Evolutionary conservation across 2,329 filamentous ascomycete species (phyloP).

Genomic region (Zymoseptoria ardabiliae): DNA sequence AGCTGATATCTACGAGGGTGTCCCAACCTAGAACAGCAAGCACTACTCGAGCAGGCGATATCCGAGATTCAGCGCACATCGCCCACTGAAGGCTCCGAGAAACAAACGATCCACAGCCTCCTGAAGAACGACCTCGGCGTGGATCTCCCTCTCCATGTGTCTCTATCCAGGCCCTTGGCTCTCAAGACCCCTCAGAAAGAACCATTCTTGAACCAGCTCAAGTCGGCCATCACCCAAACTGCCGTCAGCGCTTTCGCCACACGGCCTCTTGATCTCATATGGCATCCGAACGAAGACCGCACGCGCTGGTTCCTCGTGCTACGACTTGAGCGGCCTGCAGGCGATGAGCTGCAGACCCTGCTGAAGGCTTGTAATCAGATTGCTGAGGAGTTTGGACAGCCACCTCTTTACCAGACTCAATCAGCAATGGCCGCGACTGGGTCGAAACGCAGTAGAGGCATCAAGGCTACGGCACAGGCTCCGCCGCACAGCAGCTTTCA

Average conservation of each 20-base stretch:
- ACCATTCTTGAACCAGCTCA: slow-evolving; percentile 54
- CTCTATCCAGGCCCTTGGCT: slow-evolving; percentile 73
- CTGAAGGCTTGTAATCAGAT: slow-evolving; percentile 60
- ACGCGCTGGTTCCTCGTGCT: slow-evolving; percentile 81
- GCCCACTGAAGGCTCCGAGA: not conserved
- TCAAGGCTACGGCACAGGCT: slow-evolving; percentile 40
- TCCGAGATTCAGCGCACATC: slow-evolving; percentile 11
- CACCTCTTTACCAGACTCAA: slow-evolving; percentile 54
- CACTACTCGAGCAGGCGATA: slow-evolving; percentile 34
- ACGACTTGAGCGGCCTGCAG: slow-evolving; percentile 40
- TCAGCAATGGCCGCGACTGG: not conserved
- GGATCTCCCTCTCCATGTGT: slow-evolving; percentile 79
- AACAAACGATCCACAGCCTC: slow-evolving; percentile 52
- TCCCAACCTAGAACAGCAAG: slow-evolving; percentile 44
- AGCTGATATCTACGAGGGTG: slow-evolving; percentile 42
- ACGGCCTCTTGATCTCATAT: slow-evolving; percentile 45
- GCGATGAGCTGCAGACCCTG: slow-evolving; percentile 42
- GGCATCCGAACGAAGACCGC: slow-evolving; percentile 59
- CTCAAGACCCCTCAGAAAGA: slow-evolving; percentile 67
- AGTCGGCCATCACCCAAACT: slow-evolving; percentile 34
- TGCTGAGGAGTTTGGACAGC: slow-evolving; percentile 55
- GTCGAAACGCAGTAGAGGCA: not conserved
- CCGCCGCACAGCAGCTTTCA: slow-evolving; percentile 61
- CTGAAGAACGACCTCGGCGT: slow-evolving; percentile 71
- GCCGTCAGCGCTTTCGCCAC: slow-evolving; percentile 42